Evolutionary conservation across 345 rosid species (phyloP).

Genomic region (Eucalyptus microcorys): DNA sequence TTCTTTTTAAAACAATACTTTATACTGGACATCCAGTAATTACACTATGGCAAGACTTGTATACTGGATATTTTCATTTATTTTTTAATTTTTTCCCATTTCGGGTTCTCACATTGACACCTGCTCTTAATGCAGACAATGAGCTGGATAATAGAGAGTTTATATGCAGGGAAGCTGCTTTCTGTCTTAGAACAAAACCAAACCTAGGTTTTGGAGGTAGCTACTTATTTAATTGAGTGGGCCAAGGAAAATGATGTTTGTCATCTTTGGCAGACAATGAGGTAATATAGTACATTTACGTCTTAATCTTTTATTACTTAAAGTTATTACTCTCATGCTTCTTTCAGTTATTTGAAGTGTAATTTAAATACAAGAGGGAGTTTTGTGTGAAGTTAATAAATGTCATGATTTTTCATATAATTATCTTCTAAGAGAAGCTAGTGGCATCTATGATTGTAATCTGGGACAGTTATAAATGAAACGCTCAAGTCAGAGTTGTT

Average conservation of each 20-base stretch:
- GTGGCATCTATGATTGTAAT: neutral
- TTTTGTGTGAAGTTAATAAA: neutral
- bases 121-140: neutral
- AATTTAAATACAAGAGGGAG: neutral
- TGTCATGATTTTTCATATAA: neutral
- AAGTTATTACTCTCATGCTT: neutral
- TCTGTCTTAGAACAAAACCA: neutral
- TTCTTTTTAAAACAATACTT: neutral
- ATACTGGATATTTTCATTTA: neutral
- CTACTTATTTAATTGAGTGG: neutral
- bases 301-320: neutral
- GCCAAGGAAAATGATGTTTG: neutral
- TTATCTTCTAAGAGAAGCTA: neutral
- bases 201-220: neutral
- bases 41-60: neutral
- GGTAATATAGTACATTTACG: neutral
- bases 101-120: neutral
- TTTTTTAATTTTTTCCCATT: neutral
- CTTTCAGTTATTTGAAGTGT: neutral
- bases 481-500: neutral
- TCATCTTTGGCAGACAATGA: neutral
- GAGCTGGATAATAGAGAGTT: conserved; percentile 1
- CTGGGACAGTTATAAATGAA: neutral
- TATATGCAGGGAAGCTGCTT: neutral
- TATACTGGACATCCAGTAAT: neutral